A percentile compares a stretch with the other conserved stretches of the same genome.
Evolutionary conservation across 2,329 filamentous ascomycete genomes (phyloP).

Genomic region (Tolypocladium ophioglossoides): DNA sequence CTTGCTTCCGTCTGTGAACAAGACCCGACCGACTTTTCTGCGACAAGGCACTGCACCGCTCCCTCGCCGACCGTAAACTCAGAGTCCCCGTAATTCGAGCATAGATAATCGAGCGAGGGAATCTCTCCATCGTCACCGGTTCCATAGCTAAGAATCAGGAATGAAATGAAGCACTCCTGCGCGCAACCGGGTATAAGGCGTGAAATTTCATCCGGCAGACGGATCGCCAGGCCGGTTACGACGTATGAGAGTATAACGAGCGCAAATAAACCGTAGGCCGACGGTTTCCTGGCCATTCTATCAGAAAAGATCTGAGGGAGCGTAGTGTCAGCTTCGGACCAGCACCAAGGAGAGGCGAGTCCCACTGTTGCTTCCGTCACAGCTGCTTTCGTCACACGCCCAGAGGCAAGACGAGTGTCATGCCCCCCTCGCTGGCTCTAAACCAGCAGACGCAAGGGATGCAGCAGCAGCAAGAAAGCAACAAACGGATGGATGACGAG

Average conservation of each 20-base stretch:
- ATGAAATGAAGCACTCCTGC: conserved; percentile 48
- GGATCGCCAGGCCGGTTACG: conserved; percentile 15
- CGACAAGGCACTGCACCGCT: conserved; percentile 55
- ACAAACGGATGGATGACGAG: background rate
- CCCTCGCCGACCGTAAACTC: conserved; percentile 65
- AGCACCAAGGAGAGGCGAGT: background rate
- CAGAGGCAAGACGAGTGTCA: background rate
- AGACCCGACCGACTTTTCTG: conserved; percentile 34
- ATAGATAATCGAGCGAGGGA: conserved; percentile 52
- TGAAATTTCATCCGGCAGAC: conserved; percentile 27
- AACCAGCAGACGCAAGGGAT: background rate
- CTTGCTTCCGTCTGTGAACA: conserved; percentile 38
- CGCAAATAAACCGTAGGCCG: conserved; percentile 17
- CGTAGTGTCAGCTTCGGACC: conserved; percentile 3
- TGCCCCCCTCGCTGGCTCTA: background rate
- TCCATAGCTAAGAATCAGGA: conserved; percentile 50
- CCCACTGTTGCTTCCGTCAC: background rate
- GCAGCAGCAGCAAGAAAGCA: background rate
- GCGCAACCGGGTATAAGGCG: conserved; percentile 48
- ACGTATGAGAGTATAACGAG: conserved; percentile 18
- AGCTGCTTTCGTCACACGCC: background rate
- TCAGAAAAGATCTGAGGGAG: conserved; percentile 26
- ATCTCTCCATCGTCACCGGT: conserved; percentile 33
- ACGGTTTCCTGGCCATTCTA: conserved; percentile 32
- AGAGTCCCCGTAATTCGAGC: conserved; percentile 43